Percentiles rank a stretch among this genome's conserved stretches.
Evolutionary conservation across 1,139 yeast species (phyloP).

Genomic region (Petasospora fabianii): DNA sequence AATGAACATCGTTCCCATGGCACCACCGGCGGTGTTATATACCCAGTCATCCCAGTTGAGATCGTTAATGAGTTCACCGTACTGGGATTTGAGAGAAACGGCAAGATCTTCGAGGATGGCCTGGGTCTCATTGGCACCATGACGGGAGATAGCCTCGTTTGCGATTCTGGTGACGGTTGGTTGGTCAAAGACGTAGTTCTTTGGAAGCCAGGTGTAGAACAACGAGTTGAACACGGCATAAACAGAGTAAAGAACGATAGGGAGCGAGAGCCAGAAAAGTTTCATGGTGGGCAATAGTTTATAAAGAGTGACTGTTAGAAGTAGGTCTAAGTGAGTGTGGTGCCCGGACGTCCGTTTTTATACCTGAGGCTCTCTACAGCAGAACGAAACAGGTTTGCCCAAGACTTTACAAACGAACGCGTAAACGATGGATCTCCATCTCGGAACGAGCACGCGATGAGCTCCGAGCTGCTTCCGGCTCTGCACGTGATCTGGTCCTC

Average conservation of each 20-base stretch:
- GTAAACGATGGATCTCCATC: no score
- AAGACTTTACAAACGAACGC: no score
- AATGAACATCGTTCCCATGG: conserved; percentile 97
- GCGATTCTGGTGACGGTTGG: conserved; percentile 45
- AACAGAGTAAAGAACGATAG: conserved; percentile 30
- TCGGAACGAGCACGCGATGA: no score
- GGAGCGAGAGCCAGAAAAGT: conserved; percentile 22
- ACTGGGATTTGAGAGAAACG: conserved; percentile 53
- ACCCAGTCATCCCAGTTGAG: conserved; percentile 83
- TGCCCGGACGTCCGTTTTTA: no score
- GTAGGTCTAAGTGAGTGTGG: background rate
- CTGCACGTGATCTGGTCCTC: no score
- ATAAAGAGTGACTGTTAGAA: background rate
- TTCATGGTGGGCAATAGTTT: conserved; percentile 13
- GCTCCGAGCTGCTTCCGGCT: no score
- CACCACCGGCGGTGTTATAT: conserved; percentile 97
- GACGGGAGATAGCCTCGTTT: conserved; percentile 47
- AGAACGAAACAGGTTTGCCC: no score
- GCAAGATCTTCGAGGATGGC: conserved; percentile 61
- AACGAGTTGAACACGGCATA: conserved; percentile 40
- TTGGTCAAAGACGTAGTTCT: conserved; percentile 48
- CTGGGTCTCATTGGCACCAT: conserved; percentile 59
- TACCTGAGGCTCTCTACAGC: no score
- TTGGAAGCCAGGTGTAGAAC: conserved; percentile 66
- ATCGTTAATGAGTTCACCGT: conserved; percentile 68